Evolutionary conservation across 78 protist species (phyloP).

Genomic region (Dictyostelium intermedium): DNA sequence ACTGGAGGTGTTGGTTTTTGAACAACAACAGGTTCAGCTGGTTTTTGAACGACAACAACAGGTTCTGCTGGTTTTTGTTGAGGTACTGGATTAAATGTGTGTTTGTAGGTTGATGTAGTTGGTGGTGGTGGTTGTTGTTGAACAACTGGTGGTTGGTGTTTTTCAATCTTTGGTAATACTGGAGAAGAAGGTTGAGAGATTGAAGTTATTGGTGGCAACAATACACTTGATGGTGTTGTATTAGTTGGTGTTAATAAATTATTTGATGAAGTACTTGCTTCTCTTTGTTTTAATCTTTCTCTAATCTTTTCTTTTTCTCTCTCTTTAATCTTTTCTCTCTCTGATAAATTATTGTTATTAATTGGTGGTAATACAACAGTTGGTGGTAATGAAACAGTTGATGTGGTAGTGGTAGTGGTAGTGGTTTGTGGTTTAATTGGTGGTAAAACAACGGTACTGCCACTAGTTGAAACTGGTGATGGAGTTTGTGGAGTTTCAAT

Average conservation of each 20-base stretch:
- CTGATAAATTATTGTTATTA: constrained; percentile 22
- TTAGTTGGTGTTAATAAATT: background rate
- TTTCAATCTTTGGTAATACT: background rate
- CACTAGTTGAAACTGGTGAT: background rate
- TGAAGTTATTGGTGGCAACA: constrained; percentile 19
- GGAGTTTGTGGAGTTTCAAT: background rate
- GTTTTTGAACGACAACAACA: background rate
- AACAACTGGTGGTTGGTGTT: background rate
- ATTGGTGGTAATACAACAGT: constrained; percentile 1
- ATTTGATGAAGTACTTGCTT: background rate
- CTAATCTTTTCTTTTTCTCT: constrained; percentile 76
- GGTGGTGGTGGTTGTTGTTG: background rate
- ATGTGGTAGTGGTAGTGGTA: background rate
- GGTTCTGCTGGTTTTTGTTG: background rate
- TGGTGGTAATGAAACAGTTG: background rate
- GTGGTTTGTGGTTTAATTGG: background rate
- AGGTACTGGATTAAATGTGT: background rate
- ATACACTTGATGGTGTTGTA: background rate
- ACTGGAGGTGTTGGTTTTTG: background rate
- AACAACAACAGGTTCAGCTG: background rate
- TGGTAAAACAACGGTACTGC: background rate
- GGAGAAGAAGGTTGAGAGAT: constrained; percentile 6
- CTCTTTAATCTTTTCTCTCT: constrained; percentile 65
- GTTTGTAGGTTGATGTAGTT: background rate
- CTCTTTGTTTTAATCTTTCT: constrained; percentile 66